Evolutionary conservation across 495 filamentous ascomycete genomes (phyloP).

Genomic region (Lineolata rhizophorae): DNA sequence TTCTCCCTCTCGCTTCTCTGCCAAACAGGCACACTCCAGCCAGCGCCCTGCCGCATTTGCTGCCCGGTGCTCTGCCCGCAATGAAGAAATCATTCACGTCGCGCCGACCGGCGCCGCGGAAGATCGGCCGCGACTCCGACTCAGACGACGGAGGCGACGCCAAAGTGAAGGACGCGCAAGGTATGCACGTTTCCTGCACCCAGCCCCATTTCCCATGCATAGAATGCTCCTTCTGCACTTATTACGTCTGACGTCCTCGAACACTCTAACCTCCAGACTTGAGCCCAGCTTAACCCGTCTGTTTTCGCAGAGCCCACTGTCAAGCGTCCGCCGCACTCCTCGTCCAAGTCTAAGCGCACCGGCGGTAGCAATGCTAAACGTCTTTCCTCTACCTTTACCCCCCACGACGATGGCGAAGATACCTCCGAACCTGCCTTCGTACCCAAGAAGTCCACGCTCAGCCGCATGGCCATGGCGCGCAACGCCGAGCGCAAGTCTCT

Average conservation of each 20-base stretch:
- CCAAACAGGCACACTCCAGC: not conserved
- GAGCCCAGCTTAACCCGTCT: no score
- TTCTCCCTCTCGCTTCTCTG: not conserved
- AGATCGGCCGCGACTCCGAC: conserved; percentile 48
- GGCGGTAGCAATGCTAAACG: conserved; percentile 37
- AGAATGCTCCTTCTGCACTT: not conserved
- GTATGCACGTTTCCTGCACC: no score
- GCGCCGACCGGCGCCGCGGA: conserved; percentile 44
- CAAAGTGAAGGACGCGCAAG: not conserved
- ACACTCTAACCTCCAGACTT: not conserved
- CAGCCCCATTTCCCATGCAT: no score
- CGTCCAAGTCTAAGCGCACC: no score
- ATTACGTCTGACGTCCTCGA: not conserved
- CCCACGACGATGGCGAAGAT: conserved; percentile 41
- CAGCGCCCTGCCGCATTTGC: not conserved
- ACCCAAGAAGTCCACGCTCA: conserved; percentile 48
- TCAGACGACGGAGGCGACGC: conserved; percentile 20
- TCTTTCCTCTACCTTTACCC: conserved; percentile 46
- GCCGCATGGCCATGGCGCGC: conserved; percentile 46
- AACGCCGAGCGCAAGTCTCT: conserved; percentile 38
- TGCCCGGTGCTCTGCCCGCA: not conserved
- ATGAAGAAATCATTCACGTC: conserved; percentile 47
- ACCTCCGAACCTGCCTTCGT: conserved; percentile 33
- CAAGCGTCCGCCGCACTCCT: conserved; percentile 8
- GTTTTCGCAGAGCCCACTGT: conserved; percentile 2